A percentile compares a stretch with the other conserved stretches of the same genome.
phyloP scores from a whole-genome alignment of 768 basidiomycete species.

The Lactarius indigo region DNA sequence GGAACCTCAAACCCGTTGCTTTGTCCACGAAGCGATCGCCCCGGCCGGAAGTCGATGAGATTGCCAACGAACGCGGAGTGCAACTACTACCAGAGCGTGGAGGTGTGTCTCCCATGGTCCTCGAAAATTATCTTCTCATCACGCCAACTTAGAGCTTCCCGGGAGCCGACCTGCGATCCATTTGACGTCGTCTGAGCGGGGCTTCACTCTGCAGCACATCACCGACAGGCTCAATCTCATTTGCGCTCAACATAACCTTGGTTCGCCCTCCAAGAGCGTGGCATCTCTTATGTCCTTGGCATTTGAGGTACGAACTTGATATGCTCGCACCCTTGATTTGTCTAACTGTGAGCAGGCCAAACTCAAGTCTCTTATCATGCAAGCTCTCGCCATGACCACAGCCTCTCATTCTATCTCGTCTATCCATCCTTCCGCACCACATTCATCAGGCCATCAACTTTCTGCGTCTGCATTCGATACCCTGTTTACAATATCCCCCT shows the following conservation, averaged over 20 bases:
- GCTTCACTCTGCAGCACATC: conserved; percentile 72
- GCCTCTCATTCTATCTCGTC: conserved; percentile 75
- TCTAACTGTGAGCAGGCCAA: conserved; percentile 50
- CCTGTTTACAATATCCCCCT: conserved; percentile 71
- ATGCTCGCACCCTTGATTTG: neutral
- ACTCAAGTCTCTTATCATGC: conserved; percentile 79
- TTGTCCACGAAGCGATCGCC: conserved; percentile 43
- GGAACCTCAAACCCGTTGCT: conserved; percentile 42
- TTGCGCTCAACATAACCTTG: conserved; percentile 71
- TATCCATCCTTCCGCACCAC: conserved; percentile 55
- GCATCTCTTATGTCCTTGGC: conserved; percentile 71
- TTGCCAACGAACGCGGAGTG: conserved; percentile 66
- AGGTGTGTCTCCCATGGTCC: conserved; percentile 35
- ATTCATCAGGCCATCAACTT: conserved; percentile 42
- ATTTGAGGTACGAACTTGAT: conserved; percentile 52
- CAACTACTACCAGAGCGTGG: conserved; percentile 60
- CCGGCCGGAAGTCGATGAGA: conserved; percentile 57
- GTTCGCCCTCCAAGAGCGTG: conserved; percentile 56
- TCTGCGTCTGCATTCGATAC: conserved; percentile 71
- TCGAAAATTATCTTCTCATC: neutral
- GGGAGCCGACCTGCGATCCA: conserved; percentile 70
- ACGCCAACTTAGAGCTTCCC: conserved; percentile 49
- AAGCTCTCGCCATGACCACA: conserved; percentile 72
- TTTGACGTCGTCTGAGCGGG: conserved; percentile 68
- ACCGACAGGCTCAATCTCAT: conserved; percentile 78